Evolutionary conservation across 1,139 yeast genomes (phyloP).

Genomic region (Meyerozyma sp.): DNA sequence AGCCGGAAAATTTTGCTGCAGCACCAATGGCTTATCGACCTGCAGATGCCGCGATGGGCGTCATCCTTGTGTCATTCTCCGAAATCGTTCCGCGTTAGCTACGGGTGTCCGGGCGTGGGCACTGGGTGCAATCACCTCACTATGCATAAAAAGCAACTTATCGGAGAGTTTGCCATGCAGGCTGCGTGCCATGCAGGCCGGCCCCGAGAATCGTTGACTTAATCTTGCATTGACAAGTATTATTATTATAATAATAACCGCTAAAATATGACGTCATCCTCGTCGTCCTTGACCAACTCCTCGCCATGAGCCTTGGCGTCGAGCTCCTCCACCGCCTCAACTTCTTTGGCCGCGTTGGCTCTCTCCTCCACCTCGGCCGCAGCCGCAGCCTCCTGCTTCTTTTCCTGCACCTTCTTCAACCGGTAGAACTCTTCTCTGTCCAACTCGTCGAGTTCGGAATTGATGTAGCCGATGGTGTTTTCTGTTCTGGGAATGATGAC

Average conservation of each 20-base stretch:
- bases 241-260: no score
- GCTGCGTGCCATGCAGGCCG: not conserved
- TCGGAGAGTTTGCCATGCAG: not conserved
- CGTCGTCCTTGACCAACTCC: slow-evolving; percentile 20
- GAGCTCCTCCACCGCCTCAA: slow-evolving; percentile 6
- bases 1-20: not conserved
- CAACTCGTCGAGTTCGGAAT: slow-evolving; percentile 92
- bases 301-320: slow-evolving; percentile 9
- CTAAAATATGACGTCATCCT: slow-evolving; percentile 38
- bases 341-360: slow-evolving; percentile 9
- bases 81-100: not conserved
- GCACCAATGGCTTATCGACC: not conserved
- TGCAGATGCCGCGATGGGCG: not conserved
- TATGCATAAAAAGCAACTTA: not conserved
- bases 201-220: no score
- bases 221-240: no score
- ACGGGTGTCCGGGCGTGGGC: slow-evolving; percentile 1
- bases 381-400: slow-evolving; percentile 79
- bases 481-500: slow-evolving; percentile 97
- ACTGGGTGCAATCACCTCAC: not conserved
- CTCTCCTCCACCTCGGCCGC: slow-evolving; percentile 52
- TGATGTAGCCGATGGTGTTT: slow-evolving; percentile 87
- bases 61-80: not conserved
- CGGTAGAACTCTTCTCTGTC: slow-evolving; percentile 98
- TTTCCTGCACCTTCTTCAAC: slow-evolving; percentile 93